phyloP scores from a whole-genome alignment of 2,329 filamentous ascomycete species.

The Talaromyces sp. region DNA sequence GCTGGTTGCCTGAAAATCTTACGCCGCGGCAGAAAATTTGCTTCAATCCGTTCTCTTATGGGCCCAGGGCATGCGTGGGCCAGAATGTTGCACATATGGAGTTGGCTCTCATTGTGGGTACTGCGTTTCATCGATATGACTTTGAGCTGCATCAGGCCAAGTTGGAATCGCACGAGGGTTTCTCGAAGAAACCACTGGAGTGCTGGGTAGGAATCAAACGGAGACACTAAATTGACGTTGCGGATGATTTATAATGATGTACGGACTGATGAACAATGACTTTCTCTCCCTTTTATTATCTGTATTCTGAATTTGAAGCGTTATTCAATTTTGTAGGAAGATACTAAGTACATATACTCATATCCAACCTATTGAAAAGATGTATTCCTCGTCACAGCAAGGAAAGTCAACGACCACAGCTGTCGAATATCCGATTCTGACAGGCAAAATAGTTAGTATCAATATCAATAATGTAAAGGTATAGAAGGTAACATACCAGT shows the following conservation, averaged over 20 bases:
- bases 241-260: neutral
- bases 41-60: constrained; percentile 46
- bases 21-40: constrained; percentile 32
- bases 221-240: neutral
- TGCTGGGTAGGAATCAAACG: constrained; percentile 24
- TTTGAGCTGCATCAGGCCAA: constrained; percentile 21
- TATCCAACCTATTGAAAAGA: constrained; percentile 13
- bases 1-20: constrained; percentile 30
- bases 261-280: neutral
- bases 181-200: constrained; percentile 28
- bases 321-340: neutral
- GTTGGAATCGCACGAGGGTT: constrained; percentile 27
- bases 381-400: constrained; percentile 52
- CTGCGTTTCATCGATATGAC: constrained; percentile 26
- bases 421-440: constrained; percentile 56
- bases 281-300: neutral
- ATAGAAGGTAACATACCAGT: constrained; percentile 30
- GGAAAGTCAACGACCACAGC: constrained; percentile 59
- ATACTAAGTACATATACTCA: neutral
- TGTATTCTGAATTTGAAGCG: neutral
- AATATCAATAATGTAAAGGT: neutral
- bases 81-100: constrained; percentile 47
- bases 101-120: constrained; percentile 39
- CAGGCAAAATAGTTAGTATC: neutral
- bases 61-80: constrained; percentile 45